A percentile compares a stretch with the other conserved stretches of the same genome.
Evolutionary conservation across 495 filamentous ascomycete species (phyloP).

Genomic region (Trichoderma erinaceum): DNA sequence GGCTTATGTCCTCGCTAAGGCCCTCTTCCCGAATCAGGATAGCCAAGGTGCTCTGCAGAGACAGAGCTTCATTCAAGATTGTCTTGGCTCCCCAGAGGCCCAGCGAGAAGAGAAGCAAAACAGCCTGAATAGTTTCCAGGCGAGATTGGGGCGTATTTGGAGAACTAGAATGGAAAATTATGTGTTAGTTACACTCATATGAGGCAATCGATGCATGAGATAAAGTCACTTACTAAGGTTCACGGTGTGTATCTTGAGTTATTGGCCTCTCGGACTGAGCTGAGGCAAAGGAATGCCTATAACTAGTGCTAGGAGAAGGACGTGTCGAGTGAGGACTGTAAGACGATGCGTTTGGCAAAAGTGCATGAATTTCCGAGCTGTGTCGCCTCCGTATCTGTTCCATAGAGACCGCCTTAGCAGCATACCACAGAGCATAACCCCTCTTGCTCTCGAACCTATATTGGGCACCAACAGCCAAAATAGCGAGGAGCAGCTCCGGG

Average conservation of each 20-base stretch:
- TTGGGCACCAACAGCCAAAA: conserved; percentile 58
- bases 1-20: conserved; percentile 35
- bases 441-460: conserved; percentile 64
- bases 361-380: conserved; percentile 44
- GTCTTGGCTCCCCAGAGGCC: conserved; percentile 52
- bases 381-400: conserved; percentile 49
- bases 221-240: conserved; percentile 47
- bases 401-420: conserved; percentile 48
- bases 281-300: conserved; percentile 46
- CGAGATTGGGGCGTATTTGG: conserved; percentile 48
- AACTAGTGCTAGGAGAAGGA: conserved; percentile 44
- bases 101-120: conserved; percentile 50
- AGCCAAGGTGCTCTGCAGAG: conserved; percentile 48
- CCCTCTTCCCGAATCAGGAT: conserved; percentile 51
- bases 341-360: conserved; percentile 42
- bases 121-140: conserved; percentile 51
- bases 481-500: conserved; percentile 56
- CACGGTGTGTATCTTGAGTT: conserved; percentile 47
- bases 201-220: background rate
- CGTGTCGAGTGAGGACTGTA: conserved; percentile 48
- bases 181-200: conserved; percentile 22
- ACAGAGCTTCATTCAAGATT: conserved; percentile 50
- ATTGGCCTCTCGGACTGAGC: conserved; percentile 45
- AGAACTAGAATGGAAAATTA: conserved; percentile 25
- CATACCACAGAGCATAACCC: conserved; percentile 65